Conservation (phyloP, 2,329 filamentous ascomycete genomes). For the Alternaria rosae region DNA sequence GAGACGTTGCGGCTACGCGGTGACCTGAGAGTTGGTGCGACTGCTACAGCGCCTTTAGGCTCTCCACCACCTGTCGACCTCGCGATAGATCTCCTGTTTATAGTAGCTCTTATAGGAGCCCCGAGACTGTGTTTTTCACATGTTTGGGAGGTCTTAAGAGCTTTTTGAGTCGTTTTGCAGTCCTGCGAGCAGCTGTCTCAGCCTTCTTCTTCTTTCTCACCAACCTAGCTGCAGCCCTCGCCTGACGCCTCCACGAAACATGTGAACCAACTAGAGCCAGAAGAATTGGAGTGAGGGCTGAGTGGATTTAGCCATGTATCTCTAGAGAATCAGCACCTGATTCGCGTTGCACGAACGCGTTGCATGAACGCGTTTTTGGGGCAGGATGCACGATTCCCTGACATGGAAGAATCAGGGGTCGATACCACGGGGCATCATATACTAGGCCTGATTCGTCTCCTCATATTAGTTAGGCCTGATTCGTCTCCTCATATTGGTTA, state of each 20-base stretch:
- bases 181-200: neutral
- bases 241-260: neutral
- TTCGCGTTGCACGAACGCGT: too few relatives aligned
- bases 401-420: too few relatives aligned
- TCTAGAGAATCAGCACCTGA: too few relatives aligned
- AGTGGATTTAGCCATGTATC: too few relatives aligned
- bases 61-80: neutral
- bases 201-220: constrained; percentile 3
- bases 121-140: neutral
- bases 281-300: too few relatives aligned
- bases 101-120: neutral
- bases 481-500: too few relatives aligned
- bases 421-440: too few relatives aligned
- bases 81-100: neutral
- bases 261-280: too few relatives aligned
- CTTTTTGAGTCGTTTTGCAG: neutral
- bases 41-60: neutral
- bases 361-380: too few relatives aligned
- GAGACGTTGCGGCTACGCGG: neutral
- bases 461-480: too few relatives aligned
- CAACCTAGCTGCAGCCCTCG: neutral
- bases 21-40: neutral
- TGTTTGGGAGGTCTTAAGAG: neutral
- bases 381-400: too few relatives aligned
- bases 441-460: too few relatives aligned